A percentile compares a stretch with the other conserved stretches of the same genome.
These are phyloP conservation scores for Trebouxia gelatinosa DNA, from an alignment of 163 green algal genomes.

Conservation along the genomic window DNA sequence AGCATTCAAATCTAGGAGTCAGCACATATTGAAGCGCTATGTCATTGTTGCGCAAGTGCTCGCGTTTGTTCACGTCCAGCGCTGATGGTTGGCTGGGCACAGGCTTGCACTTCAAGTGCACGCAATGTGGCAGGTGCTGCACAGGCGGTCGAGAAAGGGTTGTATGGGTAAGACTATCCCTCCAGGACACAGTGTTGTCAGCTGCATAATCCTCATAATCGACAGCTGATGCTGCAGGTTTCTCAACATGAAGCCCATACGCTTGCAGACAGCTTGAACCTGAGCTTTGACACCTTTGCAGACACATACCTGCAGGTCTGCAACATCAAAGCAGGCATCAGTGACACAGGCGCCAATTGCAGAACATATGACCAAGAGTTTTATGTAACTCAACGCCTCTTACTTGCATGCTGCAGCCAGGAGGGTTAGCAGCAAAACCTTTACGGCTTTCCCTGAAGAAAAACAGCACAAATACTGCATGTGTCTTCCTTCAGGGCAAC, in stretches of 20 bases:
- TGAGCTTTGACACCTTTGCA: not conserved
- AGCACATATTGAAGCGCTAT: not conserved
- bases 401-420: conserved; percentile 17
- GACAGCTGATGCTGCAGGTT: not conserved
- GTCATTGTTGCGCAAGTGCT: not conserved
- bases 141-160: conserved; percentile 10
- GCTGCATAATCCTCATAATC: not conserved
- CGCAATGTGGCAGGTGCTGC: conserved; percentile 27
- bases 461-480: conserved; percentile 9
- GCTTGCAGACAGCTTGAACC: not conserved
- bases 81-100: not conserved
- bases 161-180: not conserved
- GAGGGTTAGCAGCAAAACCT: not conserved
- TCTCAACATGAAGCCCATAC: not conserved
- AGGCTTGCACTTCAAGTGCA: conserved; percentile 16
- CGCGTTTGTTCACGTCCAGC: not conserved
- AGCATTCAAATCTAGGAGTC: not conserved
- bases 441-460: not conserved
- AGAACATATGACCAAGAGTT: no score
- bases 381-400: no score
- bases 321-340: no score
- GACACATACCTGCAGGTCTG: not conserved
- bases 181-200: no score
- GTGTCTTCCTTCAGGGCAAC: conserved; percentile 6
- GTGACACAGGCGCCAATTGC: no score